A percentile compares a stretch with the other conserved stretches of the same genome.
Conservation (phyloP, 2,329 filamentous ascomycete genomes). For the Trichothecium roseum region DNA sequence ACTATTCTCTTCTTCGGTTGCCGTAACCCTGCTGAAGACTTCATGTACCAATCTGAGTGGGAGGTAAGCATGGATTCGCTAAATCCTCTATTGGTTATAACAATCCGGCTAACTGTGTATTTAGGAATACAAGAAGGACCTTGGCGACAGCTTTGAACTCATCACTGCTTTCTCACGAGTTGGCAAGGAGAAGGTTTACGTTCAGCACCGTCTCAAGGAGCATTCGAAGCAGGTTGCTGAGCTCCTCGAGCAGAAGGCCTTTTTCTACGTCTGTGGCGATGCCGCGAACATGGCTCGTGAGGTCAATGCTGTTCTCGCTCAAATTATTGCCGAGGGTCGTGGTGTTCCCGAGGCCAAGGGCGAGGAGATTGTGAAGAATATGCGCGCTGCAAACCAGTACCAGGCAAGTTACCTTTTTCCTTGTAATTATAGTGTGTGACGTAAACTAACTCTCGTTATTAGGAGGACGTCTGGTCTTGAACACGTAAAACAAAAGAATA, state of each 20-base stretch:
- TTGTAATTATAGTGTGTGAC: slow-evolving; percentile 2
- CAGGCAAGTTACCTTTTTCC: slow-evolving; percentile 51
- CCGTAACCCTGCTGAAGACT: slow-evolving; percentile 79
- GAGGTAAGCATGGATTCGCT: slow-evolving; percentile 51
- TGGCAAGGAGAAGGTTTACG: slow-evolving; percentile 80
- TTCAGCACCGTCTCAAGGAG: slow-evolving; percentile 86
- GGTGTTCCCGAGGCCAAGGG: slow-evolving; percentile 76
- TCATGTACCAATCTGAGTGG: slow-evolving; percentile 86
- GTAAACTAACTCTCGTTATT: slow-evolving; percentile 6
- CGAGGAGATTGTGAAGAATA: slow-evolving; percentile 93
- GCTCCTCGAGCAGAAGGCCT: slow-evolving; percentile 75
- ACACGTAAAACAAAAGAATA: slow-evolving; percentile 4
- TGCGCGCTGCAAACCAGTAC: slow-evolving; percentile 92
- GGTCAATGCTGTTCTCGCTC: slow-evolving; percentile 75
- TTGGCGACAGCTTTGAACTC: slow-evolving; percentile 84
- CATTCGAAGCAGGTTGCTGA: slow-evolving; percentile 76
- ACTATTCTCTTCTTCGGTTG: slow-evolving; percentile 94
- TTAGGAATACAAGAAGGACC: slow-evolving; percentile 69
- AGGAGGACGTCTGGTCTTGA: slow-evolving; percentile 67
- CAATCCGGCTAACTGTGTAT: slow-evolving; percentile 14
- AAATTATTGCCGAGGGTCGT: slow-evolving; percentile 79
- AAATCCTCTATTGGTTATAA: not conserved
- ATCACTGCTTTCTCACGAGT: slow-evolving; percentile 95
- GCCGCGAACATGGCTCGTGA: slow-evolving; percentile 95
- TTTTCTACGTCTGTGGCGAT: slow-evolving; percentile 97